Conservation (phyloP, 225 moss, liverwort and hornwort genomes). For the Pleurozium schreberi region DNA sequence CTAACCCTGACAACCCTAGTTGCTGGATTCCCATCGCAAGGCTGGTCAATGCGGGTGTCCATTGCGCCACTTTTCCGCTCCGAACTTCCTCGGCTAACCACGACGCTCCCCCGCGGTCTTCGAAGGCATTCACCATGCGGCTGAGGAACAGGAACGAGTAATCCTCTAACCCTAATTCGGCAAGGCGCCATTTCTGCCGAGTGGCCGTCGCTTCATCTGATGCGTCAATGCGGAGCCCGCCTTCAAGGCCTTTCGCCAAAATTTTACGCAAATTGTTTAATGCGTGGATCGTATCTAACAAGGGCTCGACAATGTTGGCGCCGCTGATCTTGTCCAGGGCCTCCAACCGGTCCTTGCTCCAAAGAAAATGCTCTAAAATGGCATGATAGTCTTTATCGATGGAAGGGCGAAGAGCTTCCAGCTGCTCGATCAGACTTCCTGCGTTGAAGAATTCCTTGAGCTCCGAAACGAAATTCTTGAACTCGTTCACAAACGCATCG, state of each 20-base stretch:
- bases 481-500: constrained; percentile 54
- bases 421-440: constrained; percentile 75
- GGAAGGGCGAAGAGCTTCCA: constrained; percentile 47
- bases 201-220: constrained; percentile 47
- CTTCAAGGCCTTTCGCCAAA: constrained; percentile 35
- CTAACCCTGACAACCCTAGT: constrained; percentile 50
- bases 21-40: constrained; percentile 67
- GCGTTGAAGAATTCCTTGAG: constrained; percentile 85
- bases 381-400: constrained; percentile 37
- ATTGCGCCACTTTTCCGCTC: constrained; percentile 42
- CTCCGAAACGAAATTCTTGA: constrained; percentile 56
- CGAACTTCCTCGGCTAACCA: constrained; percentile 54
- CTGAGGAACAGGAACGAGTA: constrained; percentile 62
- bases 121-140: constrained; percentile 55
- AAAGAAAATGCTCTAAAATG: constrained; percentile 49
- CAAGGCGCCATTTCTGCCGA: constrained; percentile 84
- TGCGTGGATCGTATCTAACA: constrained; percentile 54
- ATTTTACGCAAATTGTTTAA: constrained; percentile 44
- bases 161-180: constrained; percentile 67
- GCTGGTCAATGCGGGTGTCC: constrained; percentile 61
- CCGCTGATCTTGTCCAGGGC: constrained; percentile 22
- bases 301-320: constrained; percentile 37
- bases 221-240: constrained; percentile 45
- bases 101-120: constrained; percentile 45
- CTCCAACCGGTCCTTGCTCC: constrained; percentile 54